Percentiles rank a stretch among this genome's conserved stretches.
phyloP scores from a whole-genome alignment of 495 filamentous ascomycete genomes.

The Amphirosellinia nigrospora region DNA sequence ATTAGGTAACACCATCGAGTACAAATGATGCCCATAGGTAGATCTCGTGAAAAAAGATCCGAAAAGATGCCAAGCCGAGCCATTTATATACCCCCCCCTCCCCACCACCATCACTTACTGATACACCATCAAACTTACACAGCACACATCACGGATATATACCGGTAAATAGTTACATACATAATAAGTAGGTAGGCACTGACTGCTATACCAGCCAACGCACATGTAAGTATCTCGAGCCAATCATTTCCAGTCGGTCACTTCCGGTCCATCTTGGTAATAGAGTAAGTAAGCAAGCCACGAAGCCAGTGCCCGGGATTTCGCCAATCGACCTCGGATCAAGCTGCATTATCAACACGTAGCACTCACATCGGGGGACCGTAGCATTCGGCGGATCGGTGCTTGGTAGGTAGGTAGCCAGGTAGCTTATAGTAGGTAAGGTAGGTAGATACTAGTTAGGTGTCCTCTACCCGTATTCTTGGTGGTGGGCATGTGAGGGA shows the following conservation, averaged over 20 bases:
- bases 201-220: no score
- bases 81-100: not conserved
- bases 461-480: no score
- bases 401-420: no score
- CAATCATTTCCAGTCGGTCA: no score
- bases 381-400: not conserved
- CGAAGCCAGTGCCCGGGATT: no score
- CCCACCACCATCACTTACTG: not conserved
- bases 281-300: no score
- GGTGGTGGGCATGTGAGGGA: no score
- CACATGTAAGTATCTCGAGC: not conserved
- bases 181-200: no score
- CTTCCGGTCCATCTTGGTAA: no score
- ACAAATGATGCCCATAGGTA: not conserved
- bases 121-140: no score
- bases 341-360: constrained; percentile 19
- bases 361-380: constrained; percentile 2
- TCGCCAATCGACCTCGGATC: constrained; percentile 12
- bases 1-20: constrained; percentile 19
- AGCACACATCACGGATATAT: no score
- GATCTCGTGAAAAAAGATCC: constrained; percentile 10
- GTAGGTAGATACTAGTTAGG: not conserved
- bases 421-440: not conserved
- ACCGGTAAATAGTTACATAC: no score
- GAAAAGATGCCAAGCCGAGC: constrained; percentile 6